A percentile compares a stretch with the other conserved stretches of the same genome.
These are phyloP conservation scores for Hondaea fermentalgiana DNA, from an alignment of 108 stramenopile species.

Conservation along the genomic window DNA sequence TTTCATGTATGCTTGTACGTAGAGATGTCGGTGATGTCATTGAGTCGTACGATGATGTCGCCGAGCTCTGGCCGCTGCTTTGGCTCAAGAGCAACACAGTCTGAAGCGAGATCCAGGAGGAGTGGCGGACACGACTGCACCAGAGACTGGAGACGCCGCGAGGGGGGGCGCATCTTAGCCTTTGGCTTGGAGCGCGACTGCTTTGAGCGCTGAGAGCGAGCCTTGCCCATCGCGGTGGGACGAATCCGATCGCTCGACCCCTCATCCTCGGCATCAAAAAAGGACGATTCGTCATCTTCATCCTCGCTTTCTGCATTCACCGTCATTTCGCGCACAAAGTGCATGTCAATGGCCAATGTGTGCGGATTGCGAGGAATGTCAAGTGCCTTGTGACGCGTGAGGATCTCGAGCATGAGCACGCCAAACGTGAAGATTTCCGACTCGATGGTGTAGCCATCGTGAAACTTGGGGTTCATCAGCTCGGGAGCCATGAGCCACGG, in stretches of 20 bases:
- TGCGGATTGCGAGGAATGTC: not conserved
- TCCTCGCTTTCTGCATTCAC: not conserved
- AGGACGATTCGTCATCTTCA: not conserved
- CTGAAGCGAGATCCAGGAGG: not conserved
- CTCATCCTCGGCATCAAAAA: not conserved
- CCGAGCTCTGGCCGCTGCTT: not conserved
- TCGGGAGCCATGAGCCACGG: constrained; percentile 11
- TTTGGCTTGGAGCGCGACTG: not conserved
- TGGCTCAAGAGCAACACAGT: not conserved
- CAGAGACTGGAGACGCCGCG: not conserved
- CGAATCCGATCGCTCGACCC: not conserved
- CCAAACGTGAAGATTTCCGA: not conserved
- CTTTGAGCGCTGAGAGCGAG: not conserved
- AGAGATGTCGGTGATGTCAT: not conserved
- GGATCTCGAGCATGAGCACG: not conserved
- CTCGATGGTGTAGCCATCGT: not conserved
- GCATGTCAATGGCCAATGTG: not conserved
- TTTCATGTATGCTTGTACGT: no score
- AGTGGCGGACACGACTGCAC: not conserved
- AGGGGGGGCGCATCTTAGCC: not conserved
- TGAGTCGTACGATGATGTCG: not conserved
- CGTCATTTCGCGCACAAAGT: not conserved
- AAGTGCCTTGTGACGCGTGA: not conserved
- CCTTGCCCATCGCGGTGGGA: not conserved
- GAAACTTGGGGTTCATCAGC: constrained; percentile 9